Evolutionary conservation across 1,284 basidiomycete genomes (phyloP), one percentile per base, ranked within the genome.

Genomic region (Moesziomyces aphidis): DNA sequence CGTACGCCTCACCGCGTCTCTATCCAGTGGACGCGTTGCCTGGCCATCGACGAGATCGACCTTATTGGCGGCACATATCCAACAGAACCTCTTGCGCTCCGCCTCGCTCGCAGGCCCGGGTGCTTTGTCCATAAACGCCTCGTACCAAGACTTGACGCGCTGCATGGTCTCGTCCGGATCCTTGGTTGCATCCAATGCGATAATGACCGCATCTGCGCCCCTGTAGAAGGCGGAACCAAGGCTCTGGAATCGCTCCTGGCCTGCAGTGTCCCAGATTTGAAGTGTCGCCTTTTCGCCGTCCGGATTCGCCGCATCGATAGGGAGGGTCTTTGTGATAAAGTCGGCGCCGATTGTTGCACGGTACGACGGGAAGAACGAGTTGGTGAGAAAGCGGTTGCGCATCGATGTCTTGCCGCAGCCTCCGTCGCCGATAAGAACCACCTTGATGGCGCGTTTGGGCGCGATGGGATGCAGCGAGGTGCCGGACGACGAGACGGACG

Each of bases 231-330:
- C 81, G 5, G 69, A 61, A 0, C 82, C 81, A 19, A 84, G 55
- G 23, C 76, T 73, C 47, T 79, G 73, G 55, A 84, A 84, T 13
- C 83, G 65, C 43, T 84, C 80, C 60, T 82, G 80, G 0, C 80
- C 80, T 2, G 80, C 80, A 0, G 80, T 82, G 21, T 78, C 76
- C 76, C 76, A 78, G 39, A 78, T 72, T 26, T 74, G 66, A 24
- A 78, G 50, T 5, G 58, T 69, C 23, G 68, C 68, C n/a, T 71
- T 67, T 34, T 61, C 56, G 13, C 69, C 72, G 0, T 69, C 55
- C 5, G 72, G 69, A 23, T 56, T 8, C 6, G 39, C 3, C 15
- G 58, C 56, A 46, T 70, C 54, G 51, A 66, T 23, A 13, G 63
- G 63, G 0, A 82, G 46, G 2, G 75, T 70, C 34, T 70, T 74